phyloP scores from a whole-genome alignment of 2,329 filamentous ascomycete species.

The Pyrenochaeta sp. region DNA sequence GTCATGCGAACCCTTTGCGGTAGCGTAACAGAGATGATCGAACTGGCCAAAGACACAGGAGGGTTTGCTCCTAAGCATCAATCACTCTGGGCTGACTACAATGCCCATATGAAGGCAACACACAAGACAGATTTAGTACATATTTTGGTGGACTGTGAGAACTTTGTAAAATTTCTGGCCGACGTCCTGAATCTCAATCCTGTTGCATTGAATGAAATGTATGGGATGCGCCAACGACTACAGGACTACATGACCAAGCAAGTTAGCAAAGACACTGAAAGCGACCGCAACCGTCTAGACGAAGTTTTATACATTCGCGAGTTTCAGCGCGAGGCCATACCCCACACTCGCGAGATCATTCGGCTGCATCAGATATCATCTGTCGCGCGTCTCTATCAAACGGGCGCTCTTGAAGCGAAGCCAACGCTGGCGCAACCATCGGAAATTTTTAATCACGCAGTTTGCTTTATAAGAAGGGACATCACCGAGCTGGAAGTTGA shows the following conservation, averaged over 20 bases:
- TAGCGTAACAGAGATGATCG: slow-evolving; percentile 29
- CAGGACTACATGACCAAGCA: slow-evolving; percentile 29
- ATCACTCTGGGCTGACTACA: slow-evolving; percentile 37
- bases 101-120: slow-evolving; percentile 24
- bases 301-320: slow-evolving; percentile 36
- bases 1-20: slow-evolving; percentile 32
- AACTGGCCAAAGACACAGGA: slow-evolving; percentile 26
- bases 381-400: slow-evolving; percentile 36
- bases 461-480: slow-evolving; percentile 42
- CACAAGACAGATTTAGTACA: slow-evolving; percentile 24
- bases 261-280: slow-evolving; percentile 19
- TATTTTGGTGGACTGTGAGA: slow-evolving; percentile 30
- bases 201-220: slow-evolving; percentile 27
- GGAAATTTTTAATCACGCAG: slow-evolving; percentile 33
- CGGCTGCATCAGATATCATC: slow-evolving; percentile 37
- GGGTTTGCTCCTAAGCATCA: slow-evolving; percentile 4
- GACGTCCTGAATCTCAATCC: slow-evolving; percentile 22
- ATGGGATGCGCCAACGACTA: slow-evolving; percentile 26
- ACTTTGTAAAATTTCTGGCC: slow-evolving; percentile 32
- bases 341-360: slow-evolving; percentile 23
- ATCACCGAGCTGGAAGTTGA: slow-evolving; percentile 46
- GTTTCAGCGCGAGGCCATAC: slow-evolving; percentile 23
- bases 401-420: slow-evolving; percentile 32
- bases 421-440: slow-evolving; percentile 33
- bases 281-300: slow-evolving; percentile 28